These are phyloP conservation scores for Periconia macrospinosa DNA, from an alignment of 2,329 filamentous ascomycete species.

Conservation along the genomic window DNA sequence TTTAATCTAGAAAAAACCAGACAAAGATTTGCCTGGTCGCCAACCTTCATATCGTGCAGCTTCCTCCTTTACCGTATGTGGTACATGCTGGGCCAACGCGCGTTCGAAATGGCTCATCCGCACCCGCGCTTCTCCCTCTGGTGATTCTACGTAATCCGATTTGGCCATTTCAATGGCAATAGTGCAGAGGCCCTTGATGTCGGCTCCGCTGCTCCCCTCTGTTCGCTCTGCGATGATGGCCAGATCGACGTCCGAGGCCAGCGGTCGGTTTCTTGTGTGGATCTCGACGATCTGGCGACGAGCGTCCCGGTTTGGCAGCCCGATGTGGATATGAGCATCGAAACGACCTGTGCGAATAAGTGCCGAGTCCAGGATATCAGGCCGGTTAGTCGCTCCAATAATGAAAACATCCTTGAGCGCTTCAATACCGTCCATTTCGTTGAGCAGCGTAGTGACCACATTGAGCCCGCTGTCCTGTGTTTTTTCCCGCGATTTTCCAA, in stretches of 20 bases:
- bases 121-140: conserved; percentile 25
- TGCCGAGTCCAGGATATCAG: conserved; percentile 82
- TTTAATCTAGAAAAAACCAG: conserved; percentile 5
- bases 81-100: conserved; percentile 44
- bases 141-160: conserved; percentile 28
- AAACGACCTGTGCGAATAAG: conserved; percentile 84
- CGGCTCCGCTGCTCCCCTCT: conserved; percentile 83
- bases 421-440: conserved; percentile 96
- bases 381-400: conserved; percentile 88
- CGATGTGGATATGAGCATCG: conserved; percentile 82
- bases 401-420: conserved; percentile 80
- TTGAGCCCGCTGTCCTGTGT: conserved; percentile 65
- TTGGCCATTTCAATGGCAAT: conserved; percentile 43
- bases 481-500: conserved; percentile 63
- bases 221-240: conserved; percentile 63
- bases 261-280: conserved; percentile 62
- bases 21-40: conserved; percentile 39
- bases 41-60: conserved; percentile 48
- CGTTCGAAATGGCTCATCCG: conserved; percentile 55
- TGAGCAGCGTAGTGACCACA: conserved; percentile 84
- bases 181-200: conserved; percentile 65
- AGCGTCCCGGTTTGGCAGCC: conserved; percentile 73
- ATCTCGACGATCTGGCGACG: conserved; percentile 76
- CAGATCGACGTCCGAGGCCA: conserved; percentile 67
- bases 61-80: conserved; percentile 46